Evolutionary conservation across 495 filamentous ascomycete species (phyloP).

Genomic region (Mytilinidion resinicola): DNA sequence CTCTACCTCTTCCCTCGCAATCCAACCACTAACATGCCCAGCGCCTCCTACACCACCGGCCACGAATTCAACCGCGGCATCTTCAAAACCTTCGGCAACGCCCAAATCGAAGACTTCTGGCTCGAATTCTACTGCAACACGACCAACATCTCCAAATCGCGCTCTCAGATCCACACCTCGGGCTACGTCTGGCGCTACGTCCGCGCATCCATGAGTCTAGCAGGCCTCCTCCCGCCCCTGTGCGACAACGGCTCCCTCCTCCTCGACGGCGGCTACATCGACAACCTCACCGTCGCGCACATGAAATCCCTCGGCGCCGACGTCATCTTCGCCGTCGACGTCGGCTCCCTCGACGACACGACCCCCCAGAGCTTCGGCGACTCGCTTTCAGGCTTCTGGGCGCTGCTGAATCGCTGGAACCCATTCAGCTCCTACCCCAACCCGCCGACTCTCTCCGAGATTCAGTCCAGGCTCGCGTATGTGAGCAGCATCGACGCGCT

Average conservation of each 20-base stretch:
- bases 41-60: slow-evolving; percentile 83
- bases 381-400: slow-evolving; percentile 92
- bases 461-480: slow-evolving; percentile 90
- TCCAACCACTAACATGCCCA: slow-evolving; percentile 7
- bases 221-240: slow-evolving; percentile 83
- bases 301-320: slow-evolving; percentile 94
- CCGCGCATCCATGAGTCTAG: slow-evolving; percentile 90
- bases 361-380: slow-evolving; percentile 88
- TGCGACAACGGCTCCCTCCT: slow-evolving; percentile 97
- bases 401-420: slow-evolving; percentile 91
- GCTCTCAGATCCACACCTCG: slow-evolving; percentile 83
- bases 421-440: slow-evolving; percentile 82
- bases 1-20: slow-evolving; percentile 28
- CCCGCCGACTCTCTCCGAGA: slow-evolving; percentile 90
- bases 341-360: slow-evolving; percentile 84
- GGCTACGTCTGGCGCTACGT: slow-evolving; percentile 97
- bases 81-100: slow-evolving; percentile 95
- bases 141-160: slow-evolving; percentile 88
- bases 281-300: slow-evolving; percentile 93
- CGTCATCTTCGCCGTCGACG: slow-evolving; percentile 92
- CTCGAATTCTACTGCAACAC: slow-evolving; percentile 99
- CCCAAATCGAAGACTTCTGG: slow-evolving; percentile 98
- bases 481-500: slow-evolving; percentile 89
- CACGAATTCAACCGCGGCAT: slow-evolving; percentile 99
- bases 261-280: slow-evolving; percentile 91